Evolutionary conservation across 805 yeast genomes (phyloP), one percentile per base, ranked within the genome.

Genomic region (Ogataea neopini): DNA sequence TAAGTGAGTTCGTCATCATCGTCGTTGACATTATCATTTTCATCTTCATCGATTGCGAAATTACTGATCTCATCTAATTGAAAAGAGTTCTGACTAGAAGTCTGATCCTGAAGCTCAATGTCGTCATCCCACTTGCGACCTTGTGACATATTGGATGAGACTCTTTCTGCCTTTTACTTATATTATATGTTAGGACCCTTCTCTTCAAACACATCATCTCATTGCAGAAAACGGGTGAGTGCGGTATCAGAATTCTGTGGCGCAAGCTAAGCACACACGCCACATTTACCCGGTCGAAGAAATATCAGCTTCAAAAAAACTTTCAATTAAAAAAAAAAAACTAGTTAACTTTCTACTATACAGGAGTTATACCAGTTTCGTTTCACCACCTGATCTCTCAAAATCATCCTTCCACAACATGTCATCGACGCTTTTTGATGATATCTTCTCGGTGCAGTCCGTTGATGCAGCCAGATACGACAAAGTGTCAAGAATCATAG

Each of bases 381-480:
- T n/a, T n/a, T n/a, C n/a, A n/a, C n/a, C n/a, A n/a, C n/a, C n/a
- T n/a, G n/a, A n/a, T n/a, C n/a, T n/a, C n/a, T n/a, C n/a, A n/a
- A n/a, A n/a, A n/a, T n/a, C n/a, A n/a, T n/a, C n/a, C n/a, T 28
- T 15, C 15, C 20, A 40, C 14, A 38, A 14, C 37, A 80, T 82
- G 88, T 78, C 86, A 30, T 66, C 86, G 62, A 85, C 92, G 30
- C 78, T 94, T 55, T 94, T 94, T 67, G 97, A 94, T 69, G 98
- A 92, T 70, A 83, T 91, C 63, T 94, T 92, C 73, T 81, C 81
- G 53, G 83, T 94, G 60, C 83, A 86, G 52, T 82, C 91, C 36
- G 84, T 88, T 41, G 98, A 92, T 64, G 70, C 84, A 28, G 96
- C 88, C 40, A 83, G 96, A 64, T 92, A 92, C 74, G 95, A 89